Percentiles rank a stretch among this genome's conserved stretches.
These are phyloP conservation scores for Boechera stricta DNA, from an alignment of 345 rosid genomes.

Conservation along the genomic window DNA sequence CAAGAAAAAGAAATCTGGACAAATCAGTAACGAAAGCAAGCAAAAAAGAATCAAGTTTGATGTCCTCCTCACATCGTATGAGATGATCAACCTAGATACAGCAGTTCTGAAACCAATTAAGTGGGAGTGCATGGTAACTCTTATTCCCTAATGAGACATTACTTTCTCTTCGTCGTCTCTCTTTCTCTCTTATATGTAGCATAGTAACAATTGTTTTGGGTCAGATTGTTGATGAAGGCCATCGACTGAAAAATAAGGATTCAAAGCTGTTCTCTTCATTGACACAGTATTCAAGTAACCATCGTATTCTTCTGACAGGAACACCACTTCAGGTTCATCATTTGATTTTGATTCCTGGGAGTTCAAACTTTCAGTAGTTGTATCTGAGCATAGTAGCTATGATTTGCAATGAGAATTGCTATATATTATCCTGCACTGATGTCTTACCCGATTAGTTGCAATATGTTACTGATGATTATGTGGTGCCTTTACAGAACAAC, in stretches of 20 bases:
- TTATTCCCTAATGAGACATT: slow-evolving; percentile 34
- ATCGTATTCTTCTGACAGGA: slow-evolving; percentile 96
- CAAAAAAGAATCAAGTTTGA: slow-evolving; percentile 97
- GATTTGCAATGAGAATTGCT: slow-evolving; percentile 12
- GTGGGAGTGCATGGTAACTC: slow-evolving; percentile 98
- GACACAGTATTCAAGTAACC: slow-evolving; percentile 87
- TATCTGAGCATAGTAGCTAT: slow-evolving; percentile 23
- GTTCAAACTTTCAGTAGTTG: slow-evolving; percentile 4
- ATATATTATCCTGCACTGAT: slow-evolving; percentile 2
- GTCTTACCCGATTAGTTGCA: neutral
- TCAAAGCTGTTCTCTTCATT: slow-evolving; percentile 90
- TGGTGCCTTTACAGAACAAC: slow-evolving; percentile 82
- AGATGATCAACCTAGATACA: slow-evolving; percentile 91
- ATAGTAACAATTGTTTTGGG: slow-evolving; percentile 41
- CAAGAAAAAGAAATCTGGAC: slow-evolving; percentile 94
- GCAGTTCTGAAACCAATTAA: slow-evolving; percentile 83
- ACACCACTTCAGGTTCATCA: slow-evolving; percentile 95
- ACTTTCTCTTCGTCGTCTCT: slow-evolving; percentile 7
- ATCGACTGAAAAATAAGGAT: slow-evolving; percentile 97
- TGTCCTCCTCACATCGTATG: slow-evolving; percentile 97
- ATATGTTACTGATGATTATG: slow-evolving; percentile 40
- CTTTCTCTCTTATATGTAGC: slow-evolving; percentile 29
- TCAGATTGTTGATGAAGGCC: slow-evolving; percentile 99
- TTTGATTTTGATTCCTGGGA: slow-evolving; percentile 36
- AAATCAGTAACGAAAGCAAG: slow-evolving; percentile 73